These are phyloP conservation scores for Conringia planisiliqua DNA, from an alignment of 345 rosid species.

Conservation along the genomic window DNA sequence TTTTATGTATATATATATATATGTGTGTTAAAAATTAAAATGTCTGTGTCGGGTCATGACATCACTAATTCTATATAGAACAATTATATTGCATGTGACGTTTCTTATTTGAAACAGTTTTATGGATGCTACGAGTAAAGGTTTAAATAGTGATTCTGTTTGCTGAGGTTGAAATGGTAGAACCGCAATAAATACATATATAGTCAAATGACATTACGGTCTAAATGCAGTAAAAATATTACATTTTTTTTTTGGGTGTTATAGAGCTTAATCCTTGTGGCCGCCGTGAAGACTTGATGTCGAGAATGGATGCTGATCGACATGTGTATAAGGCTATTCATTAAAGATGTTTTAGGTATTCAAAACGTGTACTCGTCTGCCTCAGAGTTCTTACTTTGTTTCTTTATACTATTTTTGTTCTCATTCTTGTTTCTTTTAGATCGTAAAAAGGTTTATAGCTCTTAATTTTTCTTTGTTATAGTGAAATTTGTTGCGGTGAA, in stretches of 20 bases:
- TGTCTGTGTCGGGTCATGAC: conserved; percentile 23
- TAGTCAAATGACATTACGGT: not conserved
- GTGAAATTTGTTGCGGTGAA: not conserved
- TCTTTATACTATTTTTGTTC: not conserved
- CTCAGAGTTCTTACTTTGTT: not conserved
- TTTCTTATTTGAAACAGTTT: conserved; percentile 28
- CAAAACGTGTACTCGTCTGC: not conserved
- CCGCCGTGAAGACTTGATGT: no score
- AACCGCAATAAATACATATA: conserved; percentile 11
- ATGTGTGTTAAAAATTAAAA: not conserved
- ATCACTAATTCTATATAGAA: conserved; percentile 19
- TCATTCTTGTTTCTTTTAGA: not conserved
- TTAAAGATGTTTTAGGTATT: not conserved
- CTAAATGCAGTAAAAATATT: not conserved
- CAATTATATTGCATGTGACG: conserved; percentile 34
- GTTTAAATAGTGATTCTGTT: conserved; percentile 32
- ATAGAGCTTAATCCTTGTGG: not conserved
- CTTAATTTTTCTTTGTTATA: not conserved
- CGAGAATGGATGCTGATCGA: not conserved
- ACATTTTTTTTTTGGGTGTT: not conserved
- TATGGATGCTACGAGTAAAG: conserved; percentile 15
- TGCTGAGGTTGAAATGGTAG: conserved; percentile 22
- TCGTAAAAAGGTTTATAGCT: not conserved
- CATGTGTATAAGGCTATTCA: not conserved
- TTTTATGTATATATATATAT: conserved; percentile 16